These are phyloP conservation scores for Ceratocystiopsis sp. DNA, from an alignment of 2,329 filamentous ascomycete species.

Conservation along the genomic window DNA sequence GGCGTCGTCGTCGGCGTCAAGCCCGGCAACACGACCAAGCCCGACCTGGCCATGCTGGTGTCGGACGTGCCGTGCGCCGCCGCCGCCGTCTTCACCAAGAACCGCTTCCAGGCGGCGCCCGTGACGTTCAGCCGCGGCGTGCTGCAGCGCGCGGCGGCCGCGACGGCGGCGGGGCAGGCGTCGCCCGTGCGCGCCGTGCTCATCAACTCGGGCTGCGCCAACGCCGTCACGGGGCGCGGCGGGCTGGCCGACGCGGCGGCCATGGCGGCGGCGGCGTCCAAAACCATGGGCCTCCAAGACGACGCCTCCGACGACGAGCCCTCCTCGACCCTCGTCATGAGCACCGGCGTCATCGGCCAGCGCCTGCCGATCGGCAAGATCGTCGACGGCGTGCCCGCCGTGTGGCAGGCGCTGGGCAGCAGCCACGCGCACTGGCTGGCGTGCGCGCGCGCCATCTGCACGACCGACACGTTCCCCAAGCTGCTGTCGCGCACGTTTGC, in stretches of 20 bases:
- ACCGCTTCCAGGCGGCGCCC: slow-evolving; percentile 93
- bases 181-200: slow-evolving; percentile 54
- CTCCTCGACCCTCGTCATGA: slow-evolving; percentile 75
- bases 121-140: slow-evolving; percentile 70
- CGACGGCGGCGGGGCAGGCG: slow-evolving; percentile 22
- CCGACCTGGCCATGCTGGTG: slow-evolving; percentile 75
- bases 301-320: background rate
- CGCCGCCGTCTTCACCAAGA: slow-evolving; percentile 91
- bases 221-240: slow-evolving; percentile 84
- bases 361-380: slow-evolving; percentile 87
- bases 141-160: slow-evolving; percentile 46
- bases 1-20: slow-evolving; percentile 87
- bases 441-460: slow-evolving; percentile 85
- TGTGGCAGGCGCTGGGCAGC: slow-evolving; percentile 51
- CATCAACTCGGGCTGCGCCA: slow-evolving; percentile 91
- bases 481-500: slow-evolving; percentile 71
- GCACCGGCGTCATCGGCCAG: slow-evolving; percentile 93
- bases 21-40: slow-evolving; percentile 75
- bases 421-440: slow-evolving; percentile 75
- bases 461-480: slow-evolving; percentile 96
- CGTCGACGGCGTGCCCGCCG: slow-evolving; percentile 60
- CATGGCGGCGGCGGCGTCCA: slow-evolving; percentile 70
- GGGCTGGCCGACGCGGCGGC: slow-evolving; percentile 73
- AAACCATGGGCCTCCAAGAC: slow-evolving; percentile 28
- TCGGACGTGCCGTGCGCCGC: slow-evolving; percentile 76